Base-by-base conservation (phyloP, 2,329 filamentous ascomycete genomes). In the Annulohypoxylon truncatum region DNA sequence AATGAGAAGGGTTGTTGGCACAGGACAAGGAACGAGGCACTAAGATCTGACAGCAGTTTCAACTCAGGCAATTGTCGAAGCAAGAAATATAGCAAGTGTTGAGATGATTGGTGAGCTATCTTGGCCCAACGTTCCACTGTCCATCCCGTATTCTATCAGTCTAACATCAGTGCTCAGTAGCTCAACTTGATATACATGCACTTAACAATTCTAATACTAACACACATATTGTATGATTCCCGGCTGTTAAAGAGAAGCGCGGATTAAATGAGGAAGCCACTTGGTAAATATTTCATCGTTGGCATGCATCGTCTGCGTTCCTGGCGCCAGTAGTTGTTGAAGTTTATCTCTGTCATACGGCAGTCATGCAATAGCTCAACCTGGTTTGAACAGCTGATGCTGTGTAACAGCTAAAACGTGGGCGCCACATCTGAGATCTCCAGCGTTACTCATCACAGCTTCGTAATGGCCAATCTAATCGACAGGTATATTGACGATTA, bases 371-470 rank as follows among this genome's bases (percentile, higher is more conserved):
- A n/a, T n/a, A 35, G 9, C 4, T n/a, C 33, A 54, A 15, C 22
- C 38, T 10, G 35, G 33, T 18, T 54, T 18, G n/a, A 20, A 40
- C 29, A 15, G 35, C n/a, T 9, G 15, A 40, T 18, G 51, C 24
- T 18, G 51, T 42, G 51, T 20, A 29, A 54, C 50, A 8, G n/a
- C 10, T 26, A 12, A 52, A 52, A 52, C 48, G 48, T 52, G 48
- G 48, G 18, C 13, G 15, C 4, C 20, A 15, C 18, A 18, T 33
- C 28, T 22, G 18, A 20, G 18, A 12, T 12, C 1, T 33, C 13
- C 9, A 22, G 4, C 4, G 22, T 51, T 22, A 40, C 35, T 40
- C 33, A 40, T 18, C 35, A 40, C 7, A 40, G 8, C 9, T 6
- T 15, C 31, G 33, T 51, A 10, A 8, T 8, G 33, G 9, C 47